phyloP scores from a whole-genome alignment of 352 stramenopile species.

The Phytopythium sindhum region DNA sequence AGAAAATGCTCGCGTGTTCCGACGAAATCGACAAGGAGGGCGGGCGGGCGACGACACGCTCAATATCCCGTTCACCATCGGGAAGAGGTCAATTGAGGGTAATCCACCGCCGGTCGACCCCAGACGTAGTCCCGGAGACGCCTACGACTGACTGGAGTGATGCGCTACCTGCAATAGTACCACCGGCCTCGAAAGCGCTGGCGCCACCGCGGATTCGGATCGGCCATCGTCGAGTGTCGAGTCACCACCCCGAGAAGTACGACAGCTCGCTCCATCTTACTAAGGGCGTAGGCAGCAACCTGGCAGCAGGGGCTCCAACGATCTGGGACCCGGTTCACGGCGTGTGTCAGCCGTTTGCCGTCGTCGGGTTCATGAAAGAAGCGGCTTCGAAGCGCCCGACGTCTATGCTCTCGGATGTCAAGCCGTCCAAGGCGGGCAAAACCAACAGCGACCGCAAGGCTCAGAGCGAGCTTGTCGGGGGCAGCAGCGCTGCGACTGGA shows the following conservation, averaged over 20 bases:
- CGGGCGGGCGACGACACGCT: neutral
- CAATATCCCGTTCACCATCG: neutral
- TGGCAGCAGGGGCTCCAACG: conserved; percentile 12
- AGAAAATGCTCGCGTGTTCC: neutral
- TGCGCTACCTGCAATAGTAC: neutral
- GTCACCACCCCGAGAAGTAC: conserved; percentile 21
- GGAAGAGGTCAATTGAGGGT: neutral
- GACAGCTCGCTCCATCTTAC: conserved; percentile 19
- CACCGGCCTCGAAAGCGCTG: neutral
- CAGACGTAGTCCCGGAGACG: neutral
- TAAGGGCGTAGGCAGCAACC: conserved; percentile 9
- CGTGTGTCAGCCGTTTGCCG: conserved; percentile 65
- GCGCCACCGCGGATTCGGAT: neutral
- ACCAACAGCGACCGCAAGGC: conserved; percentile 4
- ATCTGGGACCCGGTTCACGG: conserved; percentile 78
- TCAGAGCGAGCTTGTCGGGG: neutral
- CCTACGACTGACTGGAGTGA: neutral
- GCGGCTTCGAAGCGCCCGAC: conserved; percentile 10
- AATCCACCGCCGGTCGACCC: neutral
- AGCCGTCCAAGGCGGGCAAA: conserved; percentile 16
- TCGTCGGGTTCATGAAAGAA: conserved; percentile 65
- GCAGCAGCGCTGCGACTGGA: neutral
- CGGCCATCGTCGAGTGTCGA: neutral
- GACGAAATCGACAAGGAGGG: neutral
- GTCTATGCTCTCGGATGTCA: conserved; percentile 13